Evolutionary conservation across 2,329 filamentous ascomycete species (phyloP).

Genomic region (Hymenoscyphus linearis): DNA sequence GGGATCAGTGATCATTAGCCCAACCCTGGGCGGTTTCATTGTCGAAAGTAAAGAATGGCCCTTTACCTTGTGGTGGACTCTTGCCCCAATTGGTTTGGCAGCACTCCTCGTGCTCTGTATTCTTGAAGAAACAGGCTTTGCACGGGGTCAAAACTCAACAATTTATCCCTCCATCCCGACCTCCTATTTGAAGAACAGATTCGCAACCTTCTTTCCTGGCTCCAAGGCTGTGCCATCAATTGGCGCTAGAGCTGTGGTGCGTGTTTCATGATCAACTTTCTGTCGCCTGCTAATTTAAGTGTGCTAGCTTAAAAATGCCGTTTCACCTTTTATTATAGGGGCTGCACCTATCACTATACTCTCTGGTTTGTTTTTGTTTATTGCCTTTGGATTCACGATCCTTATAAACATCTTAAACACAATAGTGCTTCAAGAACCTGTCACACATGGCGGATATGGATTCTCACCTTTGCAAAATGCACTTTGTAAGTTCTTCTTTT

Average conservation of each 20-base stretch:
- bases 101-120: constrained; percentile 35
- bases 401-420: constrained; percentile 20
- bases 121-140: constrained; percentile 37
- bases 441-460: constrained; percentile 36
- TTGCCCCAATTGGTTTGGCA: constrained; percentile 34
- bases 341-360: constrained; percentile 36
- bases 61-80: constrained; percentile 40
- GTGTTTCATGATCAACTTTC: too few species aligned
- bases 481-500: too few species aligned
- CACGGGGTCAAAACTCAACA: constrained; percentile 23
- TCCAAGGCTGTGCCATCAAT: constrained; percentile 5
- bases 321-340: constrained; percentile 27
- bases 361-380: constrained; percentile 32
- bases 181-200: constrained; percentile 25
- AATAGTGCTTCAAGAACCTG: constrained; percentile 32
- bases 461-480: too few species aligned
- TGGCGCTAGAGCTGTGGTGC: too few species aligned
- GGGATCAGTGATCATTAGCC: constrained; percentile 34
- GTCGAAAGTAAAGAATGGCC: constrained; percentile 34
- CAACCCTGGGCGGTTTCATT: constrained; percentile 38
- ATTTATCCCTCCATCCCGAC: constrained; percentile 18
- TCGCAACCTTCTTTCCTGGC: constrained; percentile 26
- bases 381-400: constrained; percentile 24
- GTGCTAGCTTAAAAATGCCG: constrained; percentile 10
- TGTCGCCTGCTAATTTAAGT: too few species aligned